Evolutionary conservation across 1,284 basidiomycete species (phyloP), one percentile per base, ranked within the genome.

Genomic region (Cystobasidium sp.): DNA sequence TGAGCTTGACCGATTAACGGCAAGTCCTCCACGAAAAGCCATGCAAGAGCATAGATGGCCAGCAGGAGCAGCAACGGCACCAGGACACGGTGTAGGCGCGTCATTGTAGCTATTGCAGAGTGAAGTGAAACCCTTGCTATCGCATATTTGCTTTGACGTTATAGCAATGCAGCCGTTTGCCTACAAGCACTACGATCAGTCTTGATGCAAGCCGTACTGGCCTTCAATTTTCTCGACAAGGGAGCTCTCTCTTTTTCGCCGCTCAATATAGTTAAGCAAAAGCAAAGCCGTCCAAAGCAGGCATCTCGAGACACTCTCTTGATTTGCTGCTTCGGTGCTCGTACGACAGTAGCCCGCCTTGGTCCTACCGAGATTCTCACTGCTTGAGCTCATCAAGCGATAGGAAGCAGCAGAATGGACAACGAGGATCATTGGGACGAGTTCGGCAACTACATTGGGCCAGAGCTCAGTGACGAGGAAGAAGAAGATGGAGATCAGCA

Each of bases 391-490:
- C n/a, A 37, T n/a, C 14, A 22, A 65, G 16, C 16, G 31, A n/a
- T 6, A 31, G 10, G 39, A 18, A 37, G 43, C 47, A 49, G 10
- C 62, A 67, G 43, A 31, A 73, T 65, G 71, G 63, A 65, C 71
- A 52, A 51, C 59, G 64, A 66, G 58, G 66, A 69, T 39, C 22
- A 64, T 24, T 76, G 68, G 64, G 76, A 77, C 37, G 76, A 85
- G 85, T 96, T 97, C 81, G 94, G 94, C 78, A 96, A 96, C 86
- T 96, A 95, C 83, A 94, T 96, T 81, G 94, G 94, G 77, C 93
- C 89, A 51, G 93, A 94, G 85, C 85, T 95, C 18, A 93, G 92
- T 79, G 94, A 93, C 46, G 93, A 94, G 82, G 91, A 92, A 53
- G 75, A 89, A 67, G 86, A 86, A 69, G 81, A 81, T 24, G 79